A percentile compares a stretch with the other conserved stretches of the same genome.
Evolutionary conservation across 345 rosid genomes (phyloP).

Genomic region (Salix udensis): DNA sequence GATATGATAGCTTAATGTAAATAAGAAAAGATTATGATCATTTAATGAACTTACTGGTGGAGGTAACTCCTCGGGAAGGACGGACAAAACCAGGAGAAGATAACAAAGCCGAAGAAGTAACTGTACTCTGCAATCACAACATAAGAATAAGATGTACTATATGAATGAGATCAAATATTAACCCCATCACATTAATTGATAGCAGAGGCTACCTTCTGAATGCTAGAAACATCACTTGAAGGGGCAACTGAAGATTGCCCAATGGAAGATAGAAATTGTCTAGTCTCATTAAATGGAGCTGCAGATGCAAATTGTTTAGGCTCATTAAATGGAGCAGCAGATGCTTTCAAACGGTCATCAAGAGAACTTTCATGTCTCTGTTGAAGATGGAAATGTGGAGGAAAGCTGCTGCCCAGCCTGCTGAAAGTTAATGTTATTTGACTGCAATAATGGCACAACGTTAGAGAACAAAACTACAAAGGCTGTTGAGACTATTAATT

Average conservation of each 20-base stretch:
- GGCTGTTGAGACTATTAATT: neutral
- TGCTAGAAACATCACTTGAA: constrained; percentile 45
- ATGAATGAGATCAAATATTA: neutral
- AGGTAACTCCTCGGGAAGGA: constrained; percentile 58
- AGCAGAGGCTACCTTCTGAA: constrained; percentile 47
- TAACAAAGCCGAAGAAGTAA: constrained; percentile 40
- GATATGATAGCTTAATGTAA: neutral
- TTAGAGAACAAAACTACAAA: neutral
- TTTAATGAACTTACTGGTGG: constrained; percentile 58
- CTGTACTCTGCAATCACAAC: constrained; percentile 38
- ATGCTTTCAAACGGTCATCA: constrained; percentile 56
- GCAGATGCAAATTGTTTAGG: constrained; percentile 37
- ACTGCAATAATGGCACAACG: constrained; percentile 36
- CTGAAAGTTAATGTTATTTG: constrained; percentile 33
- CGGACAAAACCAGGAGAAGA: constrained; percentile 61
- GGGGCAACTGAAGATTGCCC: constrained; percentile 40
- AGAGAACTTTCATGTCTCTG: constrained; percentile 50
- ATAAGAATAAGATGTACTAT: constrained; percentile 4
- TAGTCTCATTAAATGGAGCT: constrained; percentile 39
- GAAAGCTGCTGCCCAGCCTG: constrained; percentile 50
- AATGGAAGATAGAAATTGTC: constrained; percentile 37
- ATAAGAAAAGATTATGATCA: neutral
- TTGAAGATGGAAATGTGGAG: constrained; percentile 49
- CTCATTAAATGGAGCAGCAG: constrained; percentile 36
- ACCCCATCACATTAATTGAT: neutral